Evolutionary conservation across 2,329 filamentous ascomycete species (phyloP).

Genomic region (Ramularia endophylla): DNA sequence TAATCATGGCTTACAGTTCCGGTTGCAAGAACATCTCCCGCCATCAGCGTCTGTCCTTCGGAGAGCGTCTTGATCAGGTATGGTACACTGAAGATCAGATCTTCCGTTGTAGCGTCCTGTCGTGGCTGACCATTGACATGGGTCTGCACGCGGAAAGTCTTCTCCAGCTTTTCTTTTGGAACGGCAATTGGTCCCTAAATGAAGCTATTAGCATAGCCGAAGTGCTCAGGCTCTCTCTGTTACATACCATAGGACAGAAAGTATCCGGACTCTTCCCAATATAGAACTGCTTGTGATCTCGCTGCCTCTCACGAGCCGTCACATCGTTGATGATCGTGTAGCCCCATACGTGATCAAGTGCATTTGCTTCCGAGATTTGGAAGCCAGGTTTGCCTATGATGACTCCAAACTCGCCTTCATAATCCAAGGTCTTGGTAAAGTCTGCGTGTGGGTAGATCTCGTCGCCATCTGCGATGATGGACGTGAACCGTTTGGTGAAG

Average conservation of each 20-base stretch:
- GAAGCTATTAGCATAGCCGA: neutral
- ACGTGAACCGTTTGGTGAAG: conserved; percentile 51
- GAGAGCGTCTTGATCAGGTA: conserved; percentile 44
- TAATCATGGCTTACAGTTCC: conserved; percentile 35
- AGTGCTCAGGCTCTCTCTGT: too few relatives aligned
- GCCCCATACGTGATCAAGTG: conserved; percentile 50
- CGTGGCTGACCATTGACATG: conserved; percentile 47
- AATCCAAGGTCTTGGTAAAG: conserved; percentile 49
- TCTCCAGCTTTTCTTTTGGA: conserved; percentile 40
- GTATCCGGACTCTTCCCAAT: conserved; percentile 53
- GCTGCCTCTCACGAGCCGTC: conserved; percentile 49
- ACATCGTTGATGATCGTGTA: conserved; percentile 54
- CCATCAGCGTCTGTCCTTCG: conserved; percentile 46
- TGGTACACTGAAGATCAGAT: conserved; percentile 48
- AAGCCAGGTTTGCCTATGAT: conserved; percentile 49
- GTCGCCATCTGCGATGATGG: conserved; percentile 46
- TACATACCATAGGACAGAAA: conserved; percentile 48
- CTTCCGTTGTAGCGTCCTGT: conserved; percentile 44
- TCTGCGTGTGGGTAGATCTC: conserved; percentile 41
- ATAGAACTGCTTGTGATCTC: conserved; percentile 57
- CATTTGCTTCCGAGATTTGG: conserved; percentile 39
- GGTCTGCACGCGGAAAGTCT: conserved; percentile 37
- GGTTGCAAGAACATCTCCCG: conserved; percentile 48
- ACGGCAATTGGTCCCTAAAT: conserved; percentile 49
- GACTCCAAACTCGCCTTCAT: conserved; percentile 53